Conservation (phyloP, 768 basidiomycete species). For the Cantharellus cinnabarinus region DNA sequence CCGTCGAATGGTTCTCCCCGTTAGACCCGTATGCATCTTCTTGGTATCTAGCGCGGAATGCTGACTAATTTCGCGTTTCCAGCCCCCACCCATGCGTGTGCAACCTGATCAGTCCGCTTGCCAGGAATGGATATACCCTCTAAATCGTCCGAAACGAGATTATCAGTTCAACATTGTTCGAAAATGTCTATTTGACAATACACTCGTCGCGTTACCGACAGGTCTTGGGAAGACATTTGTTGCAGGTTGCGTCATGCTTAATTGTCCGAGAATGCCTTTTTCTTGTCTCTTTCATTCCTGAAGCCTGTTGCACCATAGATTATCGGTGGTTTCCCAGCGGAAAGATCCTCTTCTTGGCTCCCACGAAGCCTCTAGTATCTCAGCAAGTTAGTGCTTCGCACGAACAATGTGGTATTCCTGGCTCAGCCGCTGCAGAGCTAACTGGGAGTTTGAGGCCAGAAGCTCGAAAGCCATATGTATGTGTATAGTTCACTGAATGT, state of each 20-base stretch:
- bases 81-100: constrained; percentile 43
- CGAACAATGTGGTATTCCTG: constrained; percentile 80
- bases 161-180: constrained; percentile 91
- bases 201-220: constrained; percentile 83
- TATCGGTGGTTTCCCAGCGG: constrained; percentile 88
- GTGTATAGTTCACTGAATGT: background rate
- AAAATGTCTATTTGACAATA: constrained; percentile 74
- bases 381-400: constrained; percentile 93
- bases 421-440: constrained; percentile 63
- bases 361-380: constrained; percentile 86
- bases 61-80: constrained; percentile 6
- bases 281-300: background rate
- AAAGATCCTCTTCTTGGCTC: constrained; percentile 86
- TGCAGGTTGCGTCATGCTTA: constrained; percentile 90
- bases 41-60: background rate
- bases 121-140: constrained; percentile 79
- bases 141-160: constrained; percentile 70
- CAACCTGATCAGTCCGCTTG: constrained; percentile 54
- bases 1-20: background rate
- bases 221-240: constrained; percentile 97
- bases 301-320: constrained; percentile 23
- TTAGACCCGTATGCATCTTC: constrained; percentile 4
- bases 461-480: constrained; percentile 24
- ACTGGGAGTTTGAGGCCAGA: constrained; percentile 49
- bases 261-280: constrained; percentile 32